Percentiles rank a stretch among this genome's conserved stretches.
phyloP scores from a whole-genome alignment of 495 filamentous ascomycete species.

The Amphirosellinia nigrospora region DNA sequence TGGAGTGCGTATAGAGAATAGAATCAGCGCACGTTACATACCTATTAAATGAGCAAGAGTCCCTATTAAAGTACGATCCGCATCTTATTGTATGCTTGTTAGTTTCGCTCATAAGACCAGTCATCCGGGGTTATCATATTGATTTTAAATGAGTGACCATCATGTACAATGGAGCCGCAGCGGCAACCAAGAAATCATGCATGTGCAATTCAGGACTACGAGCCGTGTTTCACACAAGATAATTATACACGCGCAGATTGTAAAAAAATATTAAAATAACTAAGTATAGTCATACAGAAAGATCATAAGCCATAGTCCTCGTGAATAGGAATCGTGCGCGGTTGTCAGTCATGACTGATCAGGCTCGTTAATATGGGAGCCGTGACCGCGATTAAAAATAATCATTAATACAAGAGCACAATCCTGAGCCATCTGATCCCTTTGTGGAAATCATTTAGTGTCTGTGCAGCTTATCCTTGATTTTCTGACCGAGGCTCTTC shows the following conservation, averaged over 20 bases:
- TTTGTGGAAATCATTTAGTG: constrained; percentile 24
- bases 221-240: background rate
- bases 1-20: background rate
- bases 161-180: no score
- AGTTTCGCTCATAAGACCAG: no score
- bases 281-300: background rate
- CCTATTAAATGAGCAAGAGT: background rate
- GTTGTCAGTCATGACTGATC: background rate
- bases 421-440: background rate
- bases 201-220: background rate
- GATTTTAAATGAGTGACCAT: no score
- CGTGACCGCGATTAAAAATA: background rate
- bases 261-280: background rate
- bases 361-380: background rate
- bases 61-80: background rate
- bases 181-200: no score
- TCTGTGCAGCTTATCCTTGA: constrained; percentile 42
- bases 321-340: background rate
- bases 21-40: background rate
- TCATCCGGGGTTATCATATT: no score
- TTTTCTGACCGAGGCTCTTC: constrained; percentile 41
- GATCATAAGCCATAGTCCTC: background rate
- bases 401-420: background rate
- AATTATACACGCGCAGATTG: background rate
- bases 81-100: no score